Evolutionary conservation across 768 basidiomycete genomes (phyloP).

Genomic region (Vararia minispora): DNA sequence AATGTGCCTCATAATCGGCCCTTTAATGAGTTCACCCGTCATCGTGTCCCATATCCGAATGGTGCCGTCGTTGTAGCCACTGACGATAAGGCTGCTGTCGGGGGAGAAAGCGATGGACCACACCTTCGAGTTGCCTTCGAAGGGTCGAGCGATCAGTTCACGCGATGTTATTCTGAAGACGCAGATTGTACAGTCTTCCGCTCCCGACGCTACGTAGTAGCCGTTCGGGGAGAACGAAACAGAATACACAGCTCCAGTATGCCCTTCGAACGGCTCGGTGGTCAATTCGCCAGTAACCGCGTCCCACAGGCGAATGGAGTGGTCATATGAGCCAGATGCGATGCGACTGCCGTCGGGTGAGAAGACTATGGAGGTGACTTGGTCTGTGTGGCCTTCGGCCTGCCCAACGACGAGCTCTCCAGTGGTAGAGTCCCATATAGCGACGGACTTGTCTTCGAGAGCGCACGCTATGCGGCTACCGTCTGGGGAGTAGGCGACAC

Average conservation of each 20-base stretch:
- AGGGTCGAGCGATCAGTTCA: neutral
- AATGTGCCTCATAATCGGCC: slow-evolving; percentile 1
- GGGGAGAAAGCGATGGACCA: neutral
- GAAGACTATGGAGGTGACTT: neutral
- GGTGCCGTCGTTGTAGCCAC: too few relatives aligned
- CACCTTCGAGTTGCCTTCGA: slow-evolving; percentile 23
- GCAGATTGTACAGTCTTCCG: neutral
- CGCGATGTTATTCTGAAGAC: neutral
- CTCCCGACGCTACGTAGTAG: neutral
- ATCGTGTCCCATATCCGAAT: slow-evolving; percentile 3
- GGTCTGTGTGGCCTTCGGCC: neutral
- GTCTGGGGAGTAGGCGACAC: slow-evolving; percentile 5
- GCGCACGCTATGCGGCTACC: slow-evolving; percentile 15
- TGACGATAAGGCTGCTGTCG: neutral
- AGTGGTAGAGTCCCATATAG: slow-evolving; percentile 15
- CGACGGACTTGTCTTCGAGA: slow-evolving; percentile 33
- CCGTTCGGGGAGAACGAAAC: slow-evolving; percentile 9
- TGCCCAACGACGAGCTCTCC: neutral
- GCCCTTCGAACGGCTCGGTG: neutral
- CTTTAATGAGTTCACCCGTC: neutral
- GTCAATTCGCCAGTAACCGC: slow-evolving; percentile 16
- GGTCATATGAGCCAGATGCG: slow-evolving; percentile 27
- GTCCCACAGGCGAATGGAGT: slow-evolving; percentile 40
- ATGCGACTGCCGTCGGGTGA: slow-evolving; percentile 9
- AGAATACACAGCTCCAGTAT: neutral